Evolutionary conservation across 1,139 yeast genomes (phyloP).

Genomic region (Citeromyces hawaiiensis): DNA sequence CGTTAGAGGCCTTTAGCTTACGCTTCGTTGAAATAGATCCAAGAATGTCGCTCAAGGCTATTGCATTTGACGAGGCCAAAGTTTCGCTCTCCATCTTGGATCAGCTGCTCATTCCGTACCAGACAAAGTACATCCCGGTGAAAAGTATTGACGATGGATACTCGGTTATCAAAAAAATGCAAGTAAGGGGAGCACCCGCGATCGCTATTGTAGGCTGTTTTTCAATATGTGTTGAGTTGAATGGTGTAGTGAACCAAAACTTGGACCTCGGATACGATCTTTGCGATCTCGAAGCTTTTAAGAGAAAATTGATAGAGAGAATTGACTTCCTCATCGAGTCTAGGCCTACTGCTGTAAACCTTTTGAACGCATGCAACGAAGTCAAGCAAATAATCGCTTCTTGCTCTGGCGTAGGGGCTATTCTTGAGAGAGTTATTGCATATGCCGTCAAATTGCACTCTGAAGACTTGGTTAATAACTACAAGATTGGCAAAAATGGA

Average conservation of each 20-base stretch:
- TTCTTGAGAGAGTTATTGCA: conserved; percentile 26
- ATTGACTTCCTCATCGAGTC: conserved; percentile 61
- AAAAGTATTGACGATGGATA: conserved; percentile 57
- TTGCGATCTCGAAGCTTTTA: conserved; percentile 14
- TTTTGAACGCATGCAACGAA: conserved; percentile 63
- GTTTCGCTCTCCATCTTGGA: conserved; percentile 52
- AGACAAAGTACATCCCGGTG: conserved; percentile 54
- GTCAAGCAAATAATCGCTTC: conserved; percentile 27
- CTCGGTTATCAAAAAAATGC: conserved; percentile 76
- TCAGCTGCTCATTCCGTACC: conserved; percentile 73
- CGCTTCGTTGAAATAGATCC: no score
- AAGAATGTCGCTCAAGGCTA: conserved; percentile 44
- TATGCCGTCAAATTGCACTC: conserved; percentile 52
- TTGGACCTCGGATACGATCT: conserved; percentile 17
- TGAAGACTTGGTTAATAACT: conserved; percentile 68
- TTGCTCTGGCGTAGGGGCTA: conserved; percentile 13
- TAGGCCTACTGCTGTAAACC: conserved; percentile 92
- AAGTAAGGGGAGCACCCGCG: conserved; percentile 97
- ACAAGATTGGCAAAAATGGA: conserved; percentile 71
- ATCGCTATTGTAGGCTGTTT: conserved; percentile 91
- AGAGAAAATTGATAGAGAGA: conserved; percentile 24
- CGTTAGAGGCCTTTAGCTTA: no score
- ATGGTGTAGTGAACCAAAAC: conserved; percentile 13
- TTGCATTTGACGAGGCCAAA: conserved; percentile 40
- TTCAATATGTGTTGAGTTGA: conserved; percentile 64